phyloP scores from a whole-genome alignment of 768 basidiomycete genomes.

The Obba rivulosa region DNA sequence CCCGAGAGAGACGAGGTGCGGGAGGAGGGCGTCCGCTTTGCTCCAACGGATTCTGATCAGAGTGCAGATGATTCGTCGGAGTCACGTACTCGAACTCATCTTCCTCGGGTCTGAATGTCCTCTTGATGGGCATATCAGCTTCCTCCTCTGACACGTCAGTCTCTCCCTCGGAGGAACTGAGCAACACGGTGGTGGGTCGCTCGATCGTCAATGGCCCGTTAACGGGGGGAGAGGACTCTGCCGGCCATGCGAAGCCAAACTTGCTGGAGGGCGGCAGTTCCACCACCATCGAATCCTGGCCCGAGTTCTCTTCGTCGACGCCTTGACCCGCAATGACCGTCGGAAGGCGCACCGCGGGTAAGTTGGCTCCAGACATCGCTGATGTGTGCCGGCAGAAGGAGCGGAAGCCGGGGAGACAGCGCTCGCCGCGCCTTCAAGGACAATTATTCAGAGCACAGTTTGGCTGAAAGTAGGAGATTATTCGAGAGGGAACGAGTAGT shows the following conservation, averaged over 20 bases:
- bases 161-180: constrained; percentile 49
- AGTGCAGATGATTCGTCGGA: constrained; percentile 25
- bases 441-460: too few relatives aligned
- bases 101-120: constrained; percentile 13
- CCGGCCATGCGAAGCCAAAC: constrained; percentile 57
- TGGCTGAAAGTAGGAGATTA: too few relatives aligned
- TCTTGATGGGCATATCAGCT: constrained; percentile 8
- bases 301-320: constrained; percentile 34
- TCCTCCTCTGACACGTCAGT: constrained; percentile 47
- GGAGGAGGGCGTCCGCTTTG: constrained; percentile 20
- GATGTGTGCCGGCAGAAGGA: constrained; percentile 8
- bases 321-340: constrained; percentile 29
- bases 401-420: neutral
- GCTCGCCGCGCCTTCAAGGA: too few relatives aligned
- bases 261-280: constrained; percentile 45
- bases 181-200: constrained; percentile 30
- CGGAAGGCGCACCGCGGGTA: constrained; percentile 50
- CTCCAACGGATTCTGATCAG: constrained; percentile 28
- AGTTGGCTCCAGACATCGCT: constrained; percentile 26
- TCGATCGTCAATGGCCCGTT: constrained; percentile 31
- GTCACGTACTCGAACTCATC: constrained; percentile 27
- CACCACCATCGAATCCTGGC: constrained; percentile 41
- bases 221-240: constrained; percentile 37
- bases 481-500: neutral
- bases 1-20: constrained; percentile 61